Evolutionary conservation across 148 eudicot genomes (phyloP).

Genomic region (Amaranthus cruentus): DNA sequence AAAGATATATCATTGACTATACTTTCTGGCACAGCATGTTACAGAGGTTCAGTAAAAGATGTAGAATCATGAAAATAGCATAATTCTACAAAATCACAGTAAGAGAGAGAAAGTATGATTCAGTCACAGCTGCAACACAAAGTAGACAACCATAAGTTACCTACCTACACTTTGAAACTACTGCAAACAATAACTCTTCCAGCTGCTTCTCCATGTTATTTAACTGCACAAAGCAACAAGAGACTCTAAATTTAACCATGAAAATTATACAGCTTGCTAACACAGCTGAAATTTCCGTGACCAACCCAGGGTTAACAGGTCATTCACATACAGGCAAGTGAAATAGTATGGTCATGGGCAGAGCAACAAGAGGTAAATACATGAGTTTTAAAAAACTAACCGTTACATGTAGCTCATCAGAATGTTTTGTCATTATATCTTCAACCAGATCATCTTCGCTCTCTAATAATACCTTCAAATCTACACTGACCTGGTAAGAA

Average conservation of each 20-base stretch:
- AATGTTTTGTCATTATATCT: slow-evolving; percentile 41
- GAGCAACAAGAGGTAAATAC: neutral
- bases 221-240: slow-evolving; percentile 38
- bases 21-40: no score
- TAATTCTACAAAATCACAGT: neutral
- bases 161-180: slow-evolving; percentile 65
- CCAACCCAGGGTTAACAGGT: neutral
- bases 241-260: neutral
- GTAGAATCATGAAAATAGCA: neutral
- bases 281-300: neutral
- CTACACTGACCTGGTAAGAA: slow-evolving; percentile 38
- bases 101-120: neutral
- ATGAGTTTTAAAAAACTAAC: slow-evolving; percentile 30
- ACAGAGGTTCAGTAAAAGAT: no score
- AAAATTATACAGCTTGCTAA: neutral
- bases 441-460: slow-evolving; percentile 40
- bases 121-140: neutral
- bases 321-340: neutral
- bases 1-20: no score
- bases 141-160: neutral
- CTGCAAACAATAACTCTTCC: slow-evolving; percentile 55
- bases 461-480: slow-evolving; percentile 48
- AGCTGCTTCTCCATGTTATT: slow-evolving; percentile 69
- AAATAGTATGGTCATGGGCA: neutral
- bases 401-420: slow-evolving; percentile 45